Evolutionary conservation across 2,329 filamentous ascomycete genomes (phyloP).

Genomic region (Huntiella abstrusa): DNA sequence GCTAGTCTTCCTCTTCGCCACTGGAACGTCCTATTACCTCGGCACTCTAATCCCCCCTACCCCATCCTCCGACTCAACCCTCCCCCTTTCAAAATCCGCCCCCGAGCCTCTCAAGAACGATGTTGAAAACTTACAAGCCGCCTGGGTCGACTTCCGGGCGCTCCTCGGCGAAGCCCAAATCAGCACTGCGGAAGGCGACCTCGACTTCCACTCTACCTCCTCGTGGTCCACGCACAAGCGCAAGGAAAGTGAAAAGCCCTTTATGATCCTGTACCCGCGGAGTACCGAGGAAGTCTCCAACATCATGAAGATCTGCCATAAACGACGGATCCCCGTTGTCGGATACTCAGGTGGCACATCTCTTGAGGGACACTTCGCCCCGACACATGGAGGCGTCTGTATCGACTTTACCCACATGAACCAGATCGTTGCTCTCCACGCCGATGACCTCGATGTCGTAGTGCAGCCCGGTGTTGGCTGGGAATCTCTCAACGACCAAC

Average conservation of each 20-base stretch:
- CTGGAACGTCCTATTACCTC: conserved; percentile 36
- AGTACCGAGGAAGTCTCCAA: conserved; percentile 68
- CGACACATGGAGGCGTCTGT: conserved; percentile 66
- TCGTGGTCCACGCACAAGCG: conserved; percentile 43
- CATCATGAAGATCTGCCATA: conserved; percentile 78
- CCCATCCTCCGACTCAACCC: conserved; percentile 34
- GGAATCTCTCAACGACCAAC: conserved; percentile 66
- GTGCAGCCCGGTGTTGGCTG: conserved; percentile 72
- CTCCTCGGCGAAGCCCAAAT: conserved; percentile 47
- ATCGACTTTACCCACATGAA: conserved; percentile 79
- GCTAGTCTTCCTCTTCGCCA: conserved; percentile 32
- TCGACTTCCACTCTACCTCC: conserved; percentile 38
- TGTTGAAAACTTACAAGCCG: conserved; percentile 45
- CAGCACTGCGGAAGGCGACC: conserved; percentile 36
- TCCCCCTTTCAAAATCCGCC: conserved; percentile 32
- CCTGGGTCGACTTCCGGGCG: conserved; percentile 48
- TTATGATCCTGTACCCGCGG: conserved; percentile 57
- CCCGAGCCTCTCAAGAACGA: conserved; percentile 38
- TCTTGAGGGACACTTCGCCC: conserved; percentile 73
- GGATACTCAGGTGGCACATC: conserved; percentile 78
- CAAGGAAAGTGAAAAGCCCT: conserved; percentile 31
- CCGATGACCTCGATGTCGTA: conserved; percentile 56
- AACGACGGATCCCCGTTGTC: conserved; percentile 63
- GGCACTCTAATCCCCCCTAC: conserved; percentile 36
- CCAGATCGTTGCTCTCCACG: conserved; percentile 57